phyloP scores from a whole-genome alignment of 2,329 filamentous ascomycete species.

The Onygenales sp. region DNA sequence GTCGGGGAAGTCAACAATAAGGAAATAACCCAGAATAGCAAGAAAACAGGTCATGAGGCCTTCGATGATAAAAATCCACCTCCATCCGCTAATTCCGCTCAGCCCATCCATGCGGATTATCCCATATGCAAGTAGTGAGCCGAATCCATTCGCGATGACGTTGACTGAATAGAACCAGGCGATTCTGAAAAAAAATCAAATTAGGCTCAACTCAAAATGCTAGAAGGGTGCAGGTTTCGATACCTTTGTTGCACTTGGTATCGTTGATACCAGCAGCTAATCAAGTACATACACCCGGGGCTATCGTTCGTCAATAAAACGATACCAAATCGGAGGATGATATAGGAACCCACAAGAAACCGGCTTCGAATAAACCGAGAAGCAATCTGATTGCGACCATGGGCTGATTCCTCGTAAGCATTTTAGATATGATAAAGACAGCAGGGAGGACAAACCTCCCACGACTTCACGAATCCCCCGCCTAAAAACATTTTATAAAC shows the following conservation, averaged over 20 bases:
- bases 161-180: conserved; percentile 56
- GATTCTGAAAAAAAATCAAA: background rate
- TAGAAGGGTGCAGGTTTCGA: background rate
- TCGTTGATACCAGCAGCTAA: conserved; percentile 37
- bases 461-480: conserved; percentile 8
- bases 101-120: conserved; percentile 38
- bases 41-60: conserved; percentile 45
- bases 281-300: conserved; percentile 36
- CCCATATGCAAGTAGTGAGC: conserved; percentile 61
- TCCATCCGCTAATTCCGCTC: conserved; percentile 47
- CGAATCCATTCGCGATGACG: conserved; percentile 55
- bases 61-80: conserved; percentile 54
- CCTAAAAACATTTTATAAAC: background rate
- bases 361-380: conserved; percentile 37
- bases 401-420: conserved; percentile 20
- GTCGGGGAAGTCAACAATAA: conserved; percentile 57
- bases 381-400: conserved; percentile 33
- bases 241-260: conserved; percentile 63
- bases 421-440: background rate
- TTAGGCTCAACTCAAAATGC: background rate
- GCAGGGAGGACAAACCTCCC: background rate
- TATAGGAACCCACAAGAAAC: conserved; percentile 20
- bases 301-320: conserved; percentile 1
- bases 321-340: background rate
- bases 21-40: conserved; percentile 43